Base-by-base conservation (phyloP, 768 basidiomycete genomes). In the Lactarius sp. region DNA sequence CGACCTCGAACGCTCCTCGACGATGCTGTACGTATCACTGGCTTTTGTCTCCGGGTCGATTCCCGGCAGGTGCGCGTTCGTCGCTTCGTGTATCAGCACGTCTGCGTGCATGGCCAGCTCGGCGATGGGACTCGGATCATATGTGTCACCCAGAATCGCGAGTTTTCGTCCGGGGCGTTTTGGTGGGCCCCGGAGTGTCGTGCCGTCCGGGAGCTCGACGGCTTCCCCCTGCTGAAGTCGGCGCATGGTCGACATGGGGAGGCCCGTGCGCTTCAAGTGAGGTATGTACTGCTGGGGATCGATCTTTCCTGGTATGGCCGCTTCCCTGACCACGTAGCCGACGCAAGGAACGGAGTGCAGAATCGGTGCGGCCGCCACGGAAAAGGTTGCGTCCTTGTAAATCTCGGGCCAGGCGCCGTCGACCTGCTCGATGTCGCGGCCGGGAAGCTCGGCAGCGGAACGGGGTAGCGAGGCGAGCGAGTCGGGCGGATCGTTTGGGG, bases 21-120 rank as follows among this genome's bases (percentile, higher is more conserved):
- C 82, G 14, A 70, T 79, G 69, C 83, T 80, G 64, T 80, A 80
- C 7, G 85, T 87, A 60, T 91, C 90, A 3, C 71, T 74, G 3
- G 71, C 56, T 60, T 88, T 89, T 14, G 85, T 87, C 33, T 76
- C 72, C 6, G 75, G 71, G 66, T 90, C 86, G 62, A 90, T 73
- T 3, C 79, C 82, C 1, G 85, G 86, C 4, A 97, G 75, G 75
- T 88, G 84, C 2, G 92, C 90, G 71, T 95, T 96, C 9, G 93
- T 96, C 10, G 90, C 89, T 75, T 97, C 94, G 70, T 97, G 94
- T 36, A 96, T 78, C 34, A 95, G 75, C 49, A 95, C 66, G 65
- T 92, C 88, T 36, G 87, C 82, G 58, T 83, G 83, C 71, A 74
- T 72, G 20, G 88, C 88, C 8, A 92, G 73, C 9, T 76, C 73